Evolutionary conservation across 768 basidiomycete genomes (phyloP).

Genomic region (Naganishia kalamii): DNA sequence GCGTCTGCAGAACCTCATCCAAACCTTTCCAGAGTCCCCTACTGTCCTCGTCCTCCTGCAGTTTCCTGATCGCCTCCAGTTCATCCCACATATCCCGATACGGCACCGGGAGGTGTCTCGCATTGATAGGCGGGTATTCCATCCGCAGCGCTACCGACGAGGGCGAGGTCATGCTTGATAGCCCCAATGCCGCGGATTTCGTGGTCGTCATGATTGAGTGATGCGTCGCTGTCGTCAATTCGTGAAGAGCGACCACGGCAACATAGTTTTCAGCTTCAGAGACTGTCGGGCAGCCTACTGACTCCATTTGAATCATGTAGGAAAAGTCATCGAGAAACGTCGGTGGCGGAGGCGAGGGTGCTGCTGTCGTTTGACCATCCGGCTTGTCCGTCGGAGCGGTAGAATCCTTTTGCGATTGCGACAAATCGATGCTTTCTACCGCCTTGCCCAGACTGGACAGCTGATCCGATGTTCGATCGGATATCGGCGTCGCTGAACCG

Average conservation of each 20-base stretch:
- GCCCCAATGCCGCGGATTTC: neutral
- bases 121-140: constrained; percentile 55
- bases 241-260: constrained; percentile 75
- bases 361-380: no score
- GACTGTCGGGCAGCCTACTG: constrained; percentile 70
- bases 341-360: constrained; percentile 54
- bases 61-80: constrained; percentile 62
- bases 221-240: constrained; percentile 51
- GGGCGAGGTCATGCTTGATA: constrained; percentile 8
- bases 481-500: neutral
- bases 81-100: constrained; percentile 92
- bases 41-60: constrained; percentile 60
- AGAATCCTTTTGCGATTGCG: neutral
- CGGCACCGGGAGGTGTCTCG: constrained; percentile 68
- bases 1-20: constrained; percentile 54
- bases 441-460: neutral
- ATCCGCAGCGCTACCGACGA: constrained; percentile 49
- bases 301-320: constrained; percentile 70
- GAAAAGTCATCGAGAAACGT: constrained; percentile 55
- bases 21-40: constrained; percentile 66
- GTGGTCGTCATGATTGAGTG: constrained; percentile 45
- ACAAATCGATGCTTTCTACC: neutral
- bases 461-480: neutral
- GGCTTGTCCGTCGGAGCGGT: constrained; percentile 12
- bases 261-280: constrained; percentile 84